Percentiles rank a stretch among this genome's conserved stretches.
These are phyloP conservation scores for Leersia perrieri DNA, from an alignment of 176 grass and related monocot species.

Conservation along the genomic window DNA sequence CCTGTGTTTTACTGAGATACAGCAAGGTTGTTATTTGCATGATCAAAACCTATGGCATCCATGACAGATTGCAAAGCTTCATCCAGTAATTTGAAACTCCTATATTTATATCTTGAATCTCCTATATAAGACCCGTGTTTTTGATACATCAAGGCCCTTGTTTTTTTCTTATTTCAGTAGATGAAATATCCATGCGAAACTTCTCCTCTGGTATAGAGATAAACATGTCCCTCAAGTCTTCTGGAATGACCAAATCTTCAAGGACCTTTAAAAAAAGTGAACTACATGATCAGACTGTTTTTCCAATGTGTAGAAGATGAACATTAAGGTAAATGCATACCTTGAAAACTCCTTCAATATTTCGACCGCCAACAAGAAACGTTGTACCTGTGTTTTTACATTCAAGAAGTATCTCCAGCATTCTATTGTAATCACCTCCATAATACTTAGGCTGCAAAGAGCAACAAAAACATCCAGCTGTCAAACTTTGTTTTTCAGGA, in stretches of 20 bases:
- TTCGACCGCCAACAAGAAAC: conserved; percentile 87
- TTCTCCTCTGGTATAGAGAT: conserved; percentile 72
- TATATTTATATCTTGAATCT: neutral
- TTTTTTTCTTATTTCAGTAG: conserved; percentile 70
- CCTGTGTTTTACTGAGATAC: conserved; percentile 1
- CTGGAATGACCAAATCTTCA: conserved; percentile 77
- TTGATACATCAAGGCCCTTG: conserved; percentile 35
- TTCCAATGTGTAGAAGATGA: conserved; percentile 23
- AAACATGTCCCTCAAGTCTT: conserved; percentile 77
- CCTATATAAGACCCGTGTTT: neutral
- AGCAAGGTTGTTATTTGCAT: neutral
- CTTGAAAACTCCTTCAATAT: conserved; percentile 94
- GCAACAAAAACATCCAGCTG: conserved; percentile 22
- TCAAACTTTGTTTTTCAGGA: neutral
- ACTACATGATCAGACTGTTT: neutral
- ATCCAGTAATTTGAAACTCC: neutral
- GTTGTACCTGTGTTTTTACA: conserved; percentile 81
- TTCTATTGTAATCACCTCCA: conserved; percentile 67
- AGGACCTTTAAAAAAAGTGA: conserved; percentile 50
- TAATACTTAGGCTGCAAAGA: conserved; percentile 85
- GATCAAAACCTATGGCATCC: conserved; percentile 1
- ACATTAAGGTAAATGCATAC: conserved; percentile 30
- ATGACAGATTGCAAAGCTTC: neutral
- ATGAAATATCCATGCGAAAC: conserved; percentile 84
- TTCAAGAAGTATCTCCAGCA: conserved; percentile 81